Evolutionary conservation across 352 stramenopile species (phyloP).

Genomic region (Aphanomyces euteiches): DNA sequence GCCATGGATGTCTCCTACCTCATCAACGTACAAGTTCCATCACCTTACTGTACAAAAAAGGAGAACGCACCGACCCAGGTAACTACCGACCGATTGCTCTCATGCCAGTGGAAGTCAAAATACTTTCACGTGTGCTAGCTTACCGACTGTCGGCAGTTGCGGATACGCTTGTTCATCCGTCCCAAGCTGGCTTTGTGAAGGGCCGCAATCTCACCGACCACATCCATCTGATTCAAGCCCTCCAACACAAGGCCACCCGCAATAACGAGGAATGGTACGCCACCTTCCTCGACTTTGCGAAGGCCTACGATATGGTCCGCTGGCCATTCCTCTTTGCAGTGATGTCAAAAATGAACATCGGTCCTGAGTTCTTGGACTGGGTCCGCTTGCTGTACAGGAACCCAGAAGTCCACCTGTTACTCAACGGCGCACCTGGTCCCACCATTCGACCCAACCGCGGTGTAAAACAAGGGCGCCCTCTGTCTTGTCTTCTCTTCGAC

Average conservation of each 20-base stretch:
- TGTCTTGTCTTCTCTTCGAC: slow-evolving; percentile 31
- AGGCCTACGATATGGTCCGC: slow-evolving; percentile 34
- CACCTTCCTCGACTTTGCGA: slow-evolving; percentile 35
- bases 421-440: slow-evolving; percentile 28
- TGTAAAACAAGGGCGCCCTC: slow-evolving; percentile 30
- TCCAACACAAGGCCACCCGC: slow-evolving; percentile 29
- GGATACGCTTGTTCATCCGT: slow-evolving; percentile 22
- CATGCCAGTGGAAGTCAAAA: slow-evolving; percentile 34
- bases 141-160: not conserved
- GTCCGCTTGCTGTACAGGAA: slow-evolving; percentile 31
- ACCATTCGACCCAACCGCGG: slow-evolving; percentile 25
- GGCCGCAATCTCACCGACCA: slow-evolving; percentile 32
- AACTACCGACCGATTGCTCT: slow-evolving; percentile 11
- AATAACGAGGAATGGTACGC: slow-evolving; percentile 20
- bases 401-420: slow-evolving; percentile 14
- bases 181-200: slow-evolving; percentile 33
- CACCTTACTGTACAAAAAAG: not conserved
- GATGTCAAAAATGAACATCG: slow-evolving; percentile 31
- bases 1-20: not conserved
- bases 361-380: slow-evolving; percentile 28
- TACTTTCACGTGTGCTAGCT: slow-evolving; percentile 5
- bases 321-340: slow-evolving; percentile 31
- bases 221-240: slow-evolving; percentile 27
- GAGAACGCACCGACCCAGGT: not conserved
- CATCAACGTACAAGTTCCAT: not conserved